Conservation (phyloP, 805 yeast genomes). For the Yarrowia phangngaensis region DNA sequence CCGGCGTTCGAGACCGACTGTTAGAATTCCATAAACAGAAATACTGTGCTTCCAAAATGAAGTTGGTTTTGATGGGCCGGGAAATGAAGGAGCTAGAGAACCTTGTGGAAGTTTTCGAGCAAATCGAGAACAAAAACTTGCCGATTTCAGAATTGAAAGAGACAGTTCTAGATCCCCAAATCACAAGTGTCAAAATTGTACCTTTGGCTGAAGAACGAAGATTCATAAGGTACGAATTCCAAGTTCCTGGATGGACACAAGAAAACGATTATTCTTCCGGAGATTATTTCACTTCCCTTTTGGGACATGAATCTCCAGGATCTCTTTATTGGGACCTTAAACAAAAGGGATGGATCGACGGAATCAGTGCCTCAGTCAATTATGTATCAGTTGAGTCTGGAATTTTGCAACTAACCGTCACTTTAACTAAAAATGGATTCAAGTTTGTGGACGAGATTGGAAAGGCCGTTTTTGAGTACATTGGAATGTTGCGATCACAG, state of each 20-base stretch:
- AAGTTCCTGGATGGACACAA: constrained; percentile 3
- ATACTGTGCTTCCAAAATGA: constrained; percentile 87
- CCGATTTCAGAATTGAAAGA: neutral
- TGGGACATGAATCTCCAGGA: constrained; percentile 93
- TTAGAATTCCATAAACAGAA: constrained; percentile 65
- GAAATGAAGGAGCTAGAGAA: constrained; percentile 60
- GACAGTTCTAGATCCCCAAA: constrained; percentile 5
- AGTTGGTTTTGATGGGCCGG: constrained; percentile 79
- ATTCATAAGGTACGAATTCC: neutral
- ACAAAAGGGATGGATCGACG: constrained; percentile 70
- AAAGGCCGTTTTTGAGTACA: constrained; percentile 63
- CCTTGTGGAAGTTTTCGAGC: constrained; percentile 2
- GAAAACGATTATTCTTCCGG: constrained; percentile 29
- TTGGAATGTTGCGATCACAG: constrained; percentile 53
- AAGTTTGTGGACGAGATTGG: constrained; percentile 57
- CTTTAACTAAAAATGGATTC: constrained; percentile 67
- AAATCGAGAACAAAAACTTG: constrained; percentile 3
- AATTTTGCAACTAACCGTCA: constrained; percentile 61
- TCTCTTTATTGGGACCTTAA: constrained; percentile 71
- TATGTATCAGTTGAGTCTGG: constrained; percentile 58
- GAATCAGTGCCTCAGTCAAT: constrained; percentile 63
- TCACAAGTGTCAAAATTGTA: neutral
- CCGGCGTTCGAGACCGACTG: constrained; percentile 80
- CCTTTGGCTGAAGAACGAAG: constrained; percentile 3
- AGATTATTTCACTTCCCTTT: constrained; percentile 66